Percentiles rank a stretch among this genome's conserved stretches.
phyloP scores from a whole-genome alignment of 164 flowering plant species.

The Vitis rupestris region DNA sequence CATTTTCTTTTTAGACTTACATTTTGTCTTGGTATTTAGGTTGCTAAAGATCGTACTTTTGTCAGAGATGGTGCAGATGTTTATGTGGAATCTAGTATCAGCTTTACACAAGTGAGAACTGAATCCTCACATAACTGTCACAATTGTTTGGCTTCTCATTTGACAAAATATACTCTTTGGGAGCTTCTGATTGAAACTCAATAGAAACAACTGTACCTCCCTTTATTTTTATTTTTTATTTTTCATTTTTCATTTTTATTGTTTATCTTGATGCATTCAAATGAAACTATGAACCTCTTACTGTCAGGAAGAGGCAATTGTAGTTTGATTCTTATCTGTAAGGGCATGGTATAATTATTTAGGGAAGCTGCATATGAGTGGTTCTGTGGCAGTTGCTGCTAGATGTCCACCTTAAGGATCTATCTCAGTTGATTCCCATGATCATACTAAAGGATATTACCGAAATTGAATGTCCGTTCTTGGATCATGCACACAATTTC shows the following conservation, averaged over 20 bases:
- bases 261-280: neutral
- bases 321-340: neutral
- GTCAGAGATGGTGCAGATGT: conserved; percentile 80
- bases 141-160: neutral
- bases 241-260: neutral
- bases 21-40: conserved; percentile 33
- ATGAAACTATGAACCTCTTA: neutral
- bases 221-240: neutral
- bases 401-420: no score
- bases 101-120: conserved; percentile 79
- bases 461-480: no score
- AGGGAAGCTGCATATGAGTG: neutral
- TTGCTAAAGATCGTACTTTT: conserved; percentile 64
- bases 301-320: neutral
- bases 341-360: neutral
- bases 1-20: neutral
- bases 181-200: neutral
- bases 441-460: no score
- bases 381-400: no score
- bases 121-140: neutral
- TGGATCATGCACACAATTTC: no score
- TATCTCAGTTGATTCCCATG: no score
- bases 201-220: neutral
- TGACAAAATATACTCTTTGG: neutral
- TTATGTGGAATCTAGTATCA: conserved; percentile 73